Evolutionary conservation across 2,329 filamentous ascomycete genomes (phyloP), one percentile per base, ranked within the genome.

Genomic region (Stromatinia cepivora): DNA sequence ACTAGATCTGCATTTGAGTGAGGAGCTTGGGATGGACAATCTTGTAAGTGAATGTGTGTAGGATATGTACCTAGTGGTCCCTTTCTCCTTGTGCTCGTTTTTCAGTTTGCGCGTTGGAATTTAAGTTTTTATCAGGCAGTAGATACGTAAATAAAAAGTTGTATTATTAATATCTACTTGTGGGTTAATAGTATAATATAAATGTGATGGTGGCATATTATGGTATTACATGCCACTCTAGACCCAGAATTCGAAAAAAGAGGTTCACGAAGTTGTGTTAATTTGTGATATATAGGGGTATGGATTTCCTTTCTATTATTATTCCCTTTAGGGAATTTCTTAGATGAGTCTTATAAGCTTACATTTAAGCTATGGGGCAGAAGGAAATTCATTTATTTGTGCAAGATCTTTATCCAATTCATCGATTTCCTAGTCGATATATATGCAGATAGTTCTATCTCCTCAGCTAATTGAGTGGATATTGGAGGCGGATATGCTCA

Each of bases 11-110:
- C 22, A 8, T 8, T 52, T 22, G 58, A 13, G 17, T 57, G 9
- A 53, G 52, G 52, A 25, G 42, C 45, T 31, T 50, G 28, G 20
- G 25, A 10, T 48, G 34, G 9, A 36, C n/a, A 36, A 56, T 17
- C 48, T 48, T 61, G 52, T 59, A 65, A 31, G 65, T 48, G 11
- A 50, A 25, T 64, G 22, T 63, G 8, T n/a, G 62, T 65, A 36
- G 52, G 31, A 39, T 61, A 8, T 20, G 4, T 17, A n/a, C n/a
- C n/a, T n/a, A n/a, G n/a, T n/a, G n/a, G 15, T 50, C 31, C 28
- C 13, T 3, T 36, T 50, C 8, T 6, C 13, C 17, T 45, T 53
- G 7, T 28, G 5, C 53, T 11, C 34, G 22, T n/a, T 13, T n/a
- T 15, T 22, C 8, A 13, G 10, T 15, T 36, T 48, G 5, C 15